Evolutionary conservation across 805 yeast genomes (phyloP), one percentile per base, ranked within the genome.

Genomic region (Candida ortonii): DNA sequence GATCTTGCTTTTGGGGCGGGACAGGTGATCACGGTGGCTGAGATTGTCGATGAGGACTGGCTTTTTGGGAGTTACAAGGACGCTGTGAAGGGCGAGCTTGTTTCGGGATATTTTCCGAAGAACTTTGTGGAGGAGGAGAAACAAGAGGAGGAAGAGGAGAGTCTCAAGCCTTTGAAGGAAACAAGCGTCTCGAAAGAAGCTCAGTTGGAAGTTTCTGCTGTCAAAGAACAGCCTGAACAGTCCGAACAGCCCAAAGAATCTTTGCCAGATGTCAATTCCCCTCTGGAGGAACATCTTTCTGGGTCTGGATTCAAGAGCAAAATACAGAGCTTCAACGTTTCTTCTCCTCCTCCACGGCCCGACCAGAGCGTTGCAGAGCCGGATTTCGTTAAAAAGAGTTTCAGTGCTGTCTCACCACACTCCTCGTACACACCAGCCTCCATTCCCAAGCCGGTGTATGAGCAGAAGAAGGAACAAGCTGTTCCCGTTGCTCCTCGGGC

Each of bases 41-140:
- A 75, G 23, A 68, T 85, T 34, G 96, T 87, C 47, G 97, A 90
- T 57, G 95, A 80, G 6, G 96, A 89, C 44, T 93, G 97, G 97
- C 83, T 76, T 53, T 66, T 73, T 24, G 98, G 98, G 3, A 63
- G 68, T 4, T 83, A 73, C 49, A 52, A 50, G 3, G 72, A 64
- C 40, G 22, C 38, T 1, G 21, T 30, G 4, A 63, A 64, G 20
- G 85, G 85, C 5, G 52, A 43, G 7, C 26, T 47, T 16, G 60
- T 63, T 28, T 60, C 73, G 14, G 98, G 98, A 6, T 80, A 89
- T 65, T 93, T 93, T 50, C 98, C 98, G 3, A 76, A 73, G 55
- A 78, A 77, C 52, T 90, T 86, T 64, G 97, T 90, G 5, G 76
- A 75, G 31, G 36, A 30, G 9, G 39, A 45, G 24, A 31, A 16